phyloP scores from a whole-genome alignment of 352 stramenopile species.

The Globisporangium rhizosaccharum region DNA sequence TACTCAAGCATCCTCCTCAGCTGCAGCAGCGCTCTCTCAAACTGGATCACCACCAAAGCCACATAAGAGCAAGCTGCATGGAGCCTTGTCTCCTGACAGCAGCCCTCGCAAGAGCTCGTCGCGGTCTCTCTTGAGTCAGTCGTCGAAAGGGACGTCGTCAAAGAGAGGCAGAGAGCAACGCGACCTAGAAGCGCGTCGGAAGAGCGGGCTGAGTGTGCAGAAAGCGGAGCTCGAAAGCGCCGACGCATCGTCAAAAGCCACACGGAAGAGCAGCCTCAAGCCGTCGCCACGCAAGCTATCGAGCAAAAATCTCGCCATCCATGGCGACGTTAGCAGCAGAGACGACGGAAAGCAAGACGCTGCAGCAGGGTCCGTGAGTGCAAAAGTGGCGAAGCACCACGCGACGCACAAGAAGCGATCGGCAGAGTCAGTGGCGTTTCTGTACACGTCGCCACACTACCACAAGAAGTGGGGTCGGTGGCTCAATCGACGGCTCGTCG shows the following conservation, averaged over 20 bases:
- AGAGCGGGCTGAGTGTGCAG: background rate
- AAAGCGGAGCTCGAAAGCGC: background rate
- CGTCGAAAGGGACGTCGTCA: background rate
- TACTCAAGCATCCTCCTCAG: too few relatives aligned
- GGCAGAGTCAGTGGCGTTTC: background rate
- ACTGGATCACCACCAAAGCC: too few relatives aligned
- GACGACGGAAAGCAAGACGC: too few relatives aligned
- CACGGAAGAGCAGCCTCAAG: background rate
- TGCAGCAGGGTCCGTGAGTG: too few relatives aligned
- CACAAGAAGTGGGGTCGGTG: slow-evolving; percentile 61
- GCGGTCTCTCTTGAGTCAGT: background rate
- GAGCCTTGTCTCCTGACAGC: background rate
- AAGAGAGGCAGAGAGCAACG: background rate
- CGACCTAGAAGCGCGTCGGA: background rate
- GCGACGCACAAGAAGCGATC: background rate
- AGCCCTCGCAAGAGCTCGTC: background rate
- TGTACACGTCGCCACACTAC: slow-evolving; percentile 23
- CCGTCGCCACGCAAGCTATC: background rate
- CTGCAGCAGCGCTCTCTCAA: too few relatives aligned
- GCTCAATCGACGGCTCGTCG: slow-evolving; percentile 33
- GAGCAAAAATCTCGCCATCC: background rate
- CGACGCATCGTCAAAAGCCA: background rate
- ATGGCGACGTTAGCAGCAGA: background rate
- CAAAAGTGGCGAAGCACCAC: background rate
- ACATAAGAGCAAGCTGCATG: background rate